A percentile compares a stretch with the other conserved stretches of the same genome.
Evolutionary conservation across 164 flowering plant genomes (phyloP).

Genomic region (Taxillus chinensis): DNA sequence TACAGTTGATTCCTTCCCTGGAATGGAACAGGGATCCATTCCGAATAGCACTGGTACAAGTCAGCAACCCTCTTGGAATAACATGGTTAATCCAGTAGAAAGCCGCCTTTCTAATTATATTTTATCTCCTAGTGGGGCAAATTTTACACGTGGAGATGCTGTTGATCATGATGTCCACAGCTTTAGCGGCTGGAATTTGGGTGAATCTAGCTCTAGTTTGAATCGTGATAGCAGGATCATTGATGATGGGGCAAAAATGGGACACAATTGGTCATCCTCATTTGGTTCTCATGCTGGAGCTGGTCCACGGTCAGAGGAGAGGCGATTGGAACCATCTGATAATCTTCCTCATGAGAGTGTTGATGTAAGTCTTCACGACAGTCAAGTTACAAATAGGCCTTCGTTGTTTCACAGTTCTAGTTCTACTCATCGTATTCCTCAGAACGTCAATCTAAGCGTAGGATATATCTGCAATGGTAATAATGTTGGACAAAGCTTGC

Average conservation of each 20-base stretch:
- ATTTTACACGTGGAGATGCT: conserved; percentile 19
- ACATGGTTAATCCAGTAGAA: conserved; percentile 33
- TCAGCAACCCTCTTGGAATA: conserved; percentile 37
- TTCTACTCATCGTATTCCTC: conserved; percentile 13
- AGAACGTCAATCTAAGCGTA: conserved; percentile 11
- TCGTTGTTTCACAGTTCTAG: conserved; percentile 17
- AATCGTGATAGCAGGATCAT: conserved; percentile 11
- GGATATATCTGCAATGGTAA: conserved; percentile 11
- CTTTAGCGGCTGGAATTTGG: conserved; percentile 34
- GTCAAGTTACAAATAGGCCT: conserved; percentile 11
- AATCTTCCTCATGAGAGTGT: conserved; percentile 14
- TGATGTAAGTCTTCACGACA: conserved; percentile 9
- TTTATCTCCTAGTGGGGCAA: conserved; percentile 25
- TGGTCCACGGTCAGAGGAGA: conserved; percentile 18
- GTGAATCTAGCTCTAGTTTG: conserved; percentile 47
- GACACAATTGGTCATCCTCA: conserved; percentile 26
- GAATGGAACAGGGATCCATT: conserved; percentile 45
- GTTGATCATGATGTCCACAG: conserved; percentile 22
- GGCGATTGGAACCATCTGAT: conserved; percentile 14
- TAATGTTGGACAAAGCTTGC: conserved; percentile 13
- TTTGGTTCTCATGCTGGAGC: conserved; percentile 6
- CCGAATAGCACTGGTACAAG: conserved; percentile 26
- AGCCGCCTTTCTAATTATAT: conserved; percentile 24
- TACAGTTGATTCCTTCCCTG: conserved; percentile 33
- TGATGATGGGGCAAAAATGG: conserved; percentile 21